Evolutionary conservation across 2,329 filamentous ascomycete genomes (phyloP).

Genomic region (Leptographium galeiforme): DNA sequence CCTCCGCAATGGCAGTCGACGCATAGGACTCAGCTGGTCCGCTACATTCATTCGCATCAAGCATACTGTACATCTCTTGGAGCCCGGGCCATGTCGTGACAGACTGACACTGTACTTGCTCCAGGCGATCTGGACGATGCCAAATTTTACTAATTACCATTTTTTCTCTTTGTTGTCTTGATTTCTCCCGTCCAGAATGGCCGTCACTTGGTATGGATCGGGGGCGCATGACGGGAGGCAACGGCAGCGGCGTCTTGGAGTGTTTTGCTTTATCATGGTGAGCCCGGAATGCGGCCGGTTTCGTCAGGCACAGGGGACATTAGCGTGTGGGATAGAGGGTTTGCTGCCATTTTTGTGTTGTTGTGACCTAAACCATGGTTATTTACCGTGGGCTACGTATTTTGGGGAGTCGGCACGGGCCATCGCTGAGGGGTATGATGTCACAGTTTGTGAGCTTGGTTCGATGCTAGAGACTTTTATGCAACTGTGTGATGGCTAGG

Average conservation of each 20-base stretch:
- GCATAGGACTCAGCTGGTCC: background rate
- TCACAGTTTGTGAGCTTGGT: background rate
- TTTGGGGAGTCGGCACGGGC: too few relatives aligned
- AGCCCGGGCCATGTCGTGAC: background rate
- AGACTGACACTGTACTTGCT: background rate
- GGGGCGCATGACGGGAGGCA: background rate
- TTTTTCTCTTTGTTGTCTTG: background rate
- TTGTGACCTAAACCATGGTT: too few relatives aligned
- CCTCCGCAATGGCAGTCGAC: constrained; percentile 10
- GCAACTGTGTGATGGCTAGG: background rate
- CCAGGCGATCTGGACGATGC: background rate
- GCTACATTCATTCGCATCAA: background rate
- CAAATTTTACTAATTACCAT: too few relatives aligned
- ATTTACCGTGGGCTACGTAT: too few relatives aligned
- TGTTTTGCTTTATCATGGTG: background rate
- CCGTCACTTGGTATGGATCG: background rate
- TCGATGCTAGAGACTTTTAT: background rate
- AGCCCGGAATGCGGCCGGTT: too few relatives aligned
- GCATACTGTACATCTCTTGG: background rate
- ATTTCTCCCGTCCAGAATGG: background rate
- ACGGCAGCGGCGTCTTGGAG: background rate
- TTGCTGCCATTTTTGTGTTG: too few relatives aligned
- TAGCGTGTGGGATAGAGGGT: too few relatives aligned
- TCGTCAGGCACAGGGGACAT: too few relatives aligned
- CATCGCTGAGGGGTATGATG: too few relatives aligned